These are phyloP conservation scores for Naganishia sp. DNA, from an alignment of 1,284 basidiomycete species.

Conservation along the genomic window DNA sequence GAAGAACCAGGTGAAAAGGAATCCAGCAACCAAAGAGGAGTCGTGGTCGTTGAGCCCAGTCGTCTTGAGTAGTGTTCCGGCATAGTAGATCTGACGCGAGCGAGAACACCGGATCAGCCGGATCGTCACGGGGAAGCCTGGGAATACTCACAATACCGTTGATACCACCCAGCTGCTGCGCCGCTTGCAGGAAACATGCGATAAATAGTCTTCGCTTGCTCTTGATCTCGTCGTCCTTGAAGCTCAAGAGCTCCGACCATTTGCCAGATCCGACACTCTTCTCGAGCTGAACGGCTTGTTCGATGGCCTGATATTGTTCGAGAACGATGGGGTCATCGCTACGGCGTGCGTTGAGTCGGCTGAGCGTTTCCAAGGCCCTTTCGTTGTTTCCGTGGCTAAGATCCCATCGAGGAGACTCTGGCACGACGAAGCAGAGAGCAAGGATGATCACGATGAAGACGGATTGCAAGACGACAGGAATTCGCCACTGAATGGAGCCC, in stretches of 20 bases:
- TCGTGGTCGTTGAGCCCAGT: slow-evolving; percentile 30
- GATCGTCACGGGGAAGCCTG: too few relatives aligned
- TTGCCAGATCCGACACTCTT: slow-evolving; percentile 37
- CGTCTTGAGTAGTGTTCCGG: slow-evolving; percentile 25
- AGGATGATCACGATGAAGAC: slow-evolving; percentile 41
- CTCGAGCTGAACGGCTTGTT: slow-evolving; percentile 42
- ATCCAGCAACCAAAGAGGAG: slow-evolving; percentile 43
- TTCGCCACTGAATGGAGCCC: slow-evolving; percentile 37
- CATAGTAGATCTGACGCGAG: slow-evolving; percentile 27
- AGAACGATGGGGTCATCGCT: slow-evolving; percentile 35
- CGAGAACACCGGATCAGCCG: not conserved
- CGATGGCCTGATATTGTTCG: slow-evolving; percentile 41
- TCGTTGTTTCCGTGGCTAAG: slow-evolving; percentile 39
- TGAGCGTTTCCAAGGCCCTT: slow-evolving; percentile 40
- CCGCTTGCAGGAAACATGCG: slow-evolving; percentile 50
- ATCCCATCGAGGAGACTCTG: slow-evolving; percentile 48
- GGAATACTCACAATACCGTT: slow-evolving; percentile 40
- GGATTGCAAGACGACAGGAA: slow-evolving; percentile 40
- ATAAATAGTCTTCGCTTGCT: slow-evolving; percentile 47
- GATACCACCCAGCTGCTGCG: slow-evolving; percentile 50
- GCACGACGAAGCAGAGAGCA: slow-evolving; percentile 39
- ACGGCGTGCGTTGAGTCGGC: slow-evolving; percentile 38
- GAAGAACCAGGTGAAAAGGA: slow-evolving; percentile 48
- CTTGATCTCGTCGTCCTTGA: slow-evolving; percentile 40
- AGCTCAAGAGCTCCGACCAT: slow-evolving; percentile 43